Base-by-base conservation (phyloP, 352 stramenopile genomes). In the Phytopythium helicoides region DNA sequence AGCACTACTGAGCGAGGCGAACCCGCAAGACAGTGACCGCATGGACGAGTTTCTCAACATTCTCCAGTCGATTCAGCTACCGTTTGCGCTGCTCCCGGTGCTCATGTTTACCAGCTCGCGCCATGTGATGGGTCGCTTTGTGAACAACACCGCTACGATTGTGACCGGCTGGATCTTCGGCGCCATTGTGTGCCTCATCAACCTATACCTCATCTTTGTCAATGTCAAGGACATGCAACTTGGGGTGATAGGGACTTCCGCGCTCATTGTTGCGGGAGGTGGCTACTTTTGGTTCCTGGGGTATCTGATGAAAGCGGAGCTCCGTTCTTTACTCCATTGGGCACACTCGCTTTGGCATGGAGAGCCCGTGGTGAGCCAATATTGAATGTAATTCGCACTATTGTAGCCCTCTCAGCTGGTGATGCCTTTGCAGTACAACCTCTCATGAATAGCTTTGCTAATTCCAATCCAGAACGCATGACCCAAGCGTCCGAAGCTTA, bases 31-130 rank as follows among this genome's bases (percentile, higher is more conserved):
- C 36, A 96, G 76, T 47, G 90, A 97, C 51, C 71, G 74, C 47
- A 89, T 97, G 66, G 83, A 95, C 57, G 87, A 97, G 57, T 68
- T 87, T 35, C 76, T 98, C 16, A 98, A 98, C 47, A 88, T 98
- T 26, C 62, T 97, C 28, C 91, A 98, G 65, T 96, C 80, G 16
- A 87, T 98, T 48, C 88, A 97, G 57, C 70, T 98, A 10, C 92
- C 92, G 21, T 98, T 97, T 52, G 91, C 90, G 12, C 65, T 97
- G 41, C 63, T 97, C 2, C 92, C 92, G 0, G 68, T 97, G 33
- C 58, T 98, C 6, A 73, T 90, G 15, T 96, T 97, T 52, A 96
- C 86, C 25, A 90, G 83, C 51, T 86, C 75, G 14, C 57, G 48
- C 40, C 66, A 62, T 11, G 69, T 92, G 45, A 97, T 97, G 91